Percentiles rank a stretch among this genome's conserved stretches.
Evolutionary conservation across 2,329 filamentous ascomycete genomes (phyloP).

Genomic region (Ophiocordyceps sinensis): DNA sequence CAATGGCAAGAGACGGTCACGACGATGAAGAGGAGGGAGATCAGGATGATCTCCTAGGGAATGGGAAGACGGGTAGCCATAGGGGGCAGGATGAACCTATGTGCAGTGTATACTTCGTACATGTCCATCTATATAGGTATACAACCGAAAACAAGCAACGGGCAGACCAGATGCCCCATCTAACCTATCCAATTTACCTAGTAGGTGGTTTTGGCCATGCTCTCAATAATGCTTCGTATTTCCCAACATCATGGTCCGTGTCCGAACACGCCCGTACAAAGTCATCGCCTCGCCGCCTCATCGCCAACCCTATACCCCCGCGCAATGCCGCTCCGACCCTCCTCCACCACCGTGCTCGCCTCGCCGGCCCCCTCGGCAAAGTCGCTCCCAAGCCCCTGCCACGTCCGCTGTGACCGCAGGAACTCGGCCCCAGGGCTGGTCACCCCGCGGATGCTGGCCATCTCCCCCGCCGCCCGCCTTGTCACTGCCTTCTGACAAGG

Average conservation of each 20-base stretch:
- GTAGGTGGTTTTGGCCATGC: background rate
- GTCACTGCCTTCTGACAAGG: slow-evolving; percentile 28
- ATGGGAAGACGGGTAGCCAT: too few relatives aligned
- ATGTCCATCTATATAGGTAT: too few relatives aligned
- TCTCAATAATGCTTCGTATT: too few relatives aligned
- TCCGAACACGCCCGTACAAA: too few relatives aligned
- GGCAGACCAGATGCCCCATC: too few relatives aligned
- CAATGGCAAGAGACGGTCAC: background rate
- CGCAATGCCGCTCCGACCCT: slow-evolving; percentile 78
- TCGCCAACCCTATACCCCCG: slow-evolving; percentile 73
- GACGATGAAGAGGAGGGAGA: background rate
- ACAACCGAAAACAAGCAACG: too few relatives aligned
- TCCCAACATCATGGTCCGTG: too few relatives aligned
- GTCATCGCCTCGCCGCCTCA: slow-evolving; percentile 20
- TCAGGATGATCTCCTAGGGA: too few relatives aligned
- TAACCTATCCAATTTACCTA: background rate
- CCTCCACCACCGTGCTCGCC: slow-evolving; percentile 57
- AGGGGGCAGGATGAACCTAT: too few relatives aligned
- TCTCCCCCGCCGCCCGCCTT: slow-evolving; percentile 45
- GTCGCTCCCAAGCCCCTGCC: slow-evolving; percentile 84
- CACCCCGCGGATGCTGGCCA: slow-evolving; percentile 71
- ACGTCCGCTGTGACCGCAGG: slow-evolving; percentile 67
- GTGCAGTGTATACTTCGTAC: too few relatives aligned
- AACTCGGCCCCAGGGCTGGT: slow-evolving; percentile 88
- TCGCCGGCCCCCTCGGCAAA: slow-evolving; percentile 36